A percentile compares a stretch with the other conserved stretches of the same genome.
These are phyloP conservation scores for Trichoderma breve DNA, from an alignment of 2,329 filamentous ascomycete species.

Conservation along the genomic window DNA sequence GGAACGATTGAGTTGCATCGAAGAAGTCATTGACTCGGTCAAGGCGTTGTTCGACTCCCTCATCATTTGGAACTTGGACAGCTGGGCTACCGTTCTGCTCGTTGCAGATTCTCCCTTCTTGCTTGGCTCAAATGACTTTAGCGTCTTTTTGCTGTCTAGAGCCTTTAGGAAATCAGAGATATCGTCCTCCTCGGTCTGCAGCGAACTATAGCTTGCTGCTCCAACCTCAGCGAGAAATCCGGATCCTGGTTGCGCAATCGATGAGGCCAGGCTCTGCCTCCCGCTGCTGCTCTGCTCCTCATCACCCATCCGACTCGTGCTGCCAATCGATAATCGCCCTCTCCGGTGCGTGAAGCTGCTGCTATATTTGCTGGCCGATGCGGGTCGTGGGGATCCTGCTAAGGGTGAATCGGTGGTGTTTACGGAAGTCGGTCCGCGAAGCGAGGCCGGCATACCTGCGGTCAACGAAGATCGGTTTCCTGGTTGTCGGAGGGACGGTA, in stretches of 20 bases:
- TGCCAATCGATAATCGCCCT: conserved; percentile 72
- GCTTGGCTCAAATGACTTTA: conserved; percentile 71
- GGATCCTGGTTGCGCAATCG: conserved; percentile 70
- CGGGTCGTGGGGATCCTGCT: conserved; percentile 75
- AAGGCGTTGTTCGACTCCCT: conserved; percentile 83
- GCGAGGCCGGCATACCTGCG: conserved; percentile 70
- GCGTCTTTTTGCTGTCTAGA: conserved; percentile 83
- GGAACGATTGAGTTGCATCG: conserved; percentile 78
- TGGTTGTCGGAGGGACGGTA: conserved; percentile 48
- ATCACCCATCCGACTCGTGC: conserved; percentile 63
- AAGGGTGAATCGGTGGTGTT: conserved; percentile 63
- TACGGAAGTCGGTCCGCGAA: conserved; percentile 59
- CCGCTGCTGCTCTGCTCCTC: conserved; percentile 79
- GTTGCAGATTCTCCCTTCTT: conserved; percentile 67
- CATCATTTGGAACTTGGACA: conserved; percentile 85
- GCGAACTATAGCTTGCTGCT: conserved; percentile 63
- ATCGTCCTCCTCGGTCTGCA: conserved; percentile 80
- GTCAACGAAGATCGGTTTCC: conserved; percentile 71
- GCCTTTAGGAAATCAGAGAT: conserved; percentile 91
- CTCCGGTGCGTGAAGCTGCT: conserved; percentile 91
- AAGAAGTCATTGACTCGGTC: conserved; percentile 91
- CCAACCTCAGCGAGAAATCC: conserved; percentile 72
- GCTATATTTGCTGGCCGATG: conserved; percentile 78
- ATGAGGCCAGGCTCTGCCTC: conserved; percentile 72
- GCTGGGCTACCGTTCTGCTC: conserved; percentile 72